These are phyloP conservation scores for Phytophthora nicotianae DNA, from an alignment of 352 stramenopile species.

Conservation along the genomic window DNA sequence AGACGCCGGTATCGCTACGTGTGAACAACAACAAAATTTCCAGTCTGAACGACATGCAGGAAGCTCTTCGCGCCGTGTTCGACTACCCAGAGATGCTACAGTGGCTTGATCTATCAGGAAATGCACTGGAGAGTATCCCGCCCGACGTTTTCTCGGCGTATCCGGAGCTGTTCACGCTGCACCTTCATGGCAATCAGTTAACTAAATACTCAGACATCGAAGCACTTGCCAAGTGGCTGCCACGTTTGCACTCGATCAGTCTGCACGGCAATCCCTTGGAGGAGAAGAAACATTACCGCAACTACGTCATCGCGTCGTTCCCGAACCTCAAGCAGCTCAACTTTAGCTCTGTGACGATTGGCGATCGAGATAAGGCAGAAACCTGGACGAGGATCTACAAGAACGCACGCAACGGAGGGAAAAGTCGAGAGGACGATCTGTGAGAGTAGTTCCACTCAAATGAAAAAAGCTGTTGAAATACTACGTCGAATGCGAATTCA, in stretches of 20 bases:
- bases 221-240: slow-evolving; percentile 46
- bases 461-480: too few species aligned
- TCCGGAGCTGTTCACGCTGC: slow-evolving; percentile 61
- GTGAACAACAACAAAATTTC: slow-evolving; percentile 76
- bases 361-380: slow-evolving; percentile 68
- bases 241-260: slow-evolving; percentile 64
- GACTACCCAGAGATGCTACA: slow-evolving; percentile 52
- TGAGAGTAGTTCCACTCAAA: too few species aligned
- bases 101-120: slow-evolving; percentile 73
- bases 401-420: slow-evolving; percentile 32
- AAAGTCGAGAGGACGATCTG: slow-evolving; percentile 14
- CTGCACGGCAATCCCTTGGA: slow-evolving; percentile 86
- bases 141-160: slow-evolving; percentile 50
- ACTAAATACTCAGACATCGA: slow-evolving; percentile 70
- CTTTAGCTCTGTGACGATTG: slow-evolving; percentile 71
- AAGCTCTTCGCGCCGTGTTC: slow-evolving; percentile 56
- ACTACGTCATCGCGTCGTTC: slow-evolving; percentile 80
- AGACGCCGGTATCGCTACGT: slow-evolving; percentile 46
- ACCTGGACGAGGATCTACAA: slow-evolving; percentile 79
- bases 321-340: slow-evolving; percentile 73
- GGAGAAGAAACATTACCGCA: slow-evolving; percentile 89
- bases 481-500: neutral
- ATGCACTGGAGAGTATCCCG: slow-evolving; percentile 45
- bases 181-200: slow-evolving; percentile 79
- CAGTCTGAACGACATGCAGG: slow-evolving; percentile 54